Evolutionary conservation across 2,329 filamentous ascomycete species (phyloP), one percentile per base, ranked within the genome.

Genomic region (Hypoxylon sp.): DNA sequence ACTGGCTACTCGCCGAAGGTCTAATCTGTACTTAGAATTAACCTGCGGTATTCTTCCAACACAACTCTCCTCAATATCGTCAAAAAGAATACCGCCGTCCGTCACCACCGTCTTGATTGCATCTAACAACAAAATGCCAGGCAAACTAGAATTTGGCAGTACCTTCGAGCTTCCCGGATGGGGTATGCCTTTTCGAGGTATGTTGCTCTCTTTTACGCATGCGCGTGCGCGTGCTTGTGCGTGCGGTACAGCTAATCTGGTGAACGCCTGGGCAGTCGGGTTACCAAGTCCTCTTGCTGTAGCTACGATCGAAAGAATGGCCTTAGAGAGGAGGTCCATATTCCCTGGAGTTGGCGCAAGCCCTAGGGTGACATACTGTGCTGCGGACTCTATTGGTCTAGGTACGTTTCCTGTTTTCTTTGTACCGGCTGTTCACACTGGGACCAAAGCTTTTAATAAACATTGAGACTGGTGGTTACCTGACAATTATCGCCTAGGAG

Each of bases 11-110:
- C 17, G 50, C 20, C 33, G 11, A 54, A 20, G 25, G 25, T 17
- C 27, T 20, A 33, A 50, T 31, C 17, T 54, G 50, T 54, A 54
- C 17, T 54, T 54, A 50, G 46, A 49, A 25, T 27, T 25, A 50
- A 33, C n/a, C n/a, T 10, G 27, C 17, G 14, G 48, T 33, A 17
- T 31, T n/a, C 14, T 50, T 17, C 27, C 25, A 50, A 50, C 48
- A 27, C 25, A 30, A 13, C 25, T 30, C 25, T n/a, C 25, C 25
- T 27, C 22, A 49, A n/a, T 17, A 31, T 49, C 25, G 13, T 49
- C 25, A 13, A n/a, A 49, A 49, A 31, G 7, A 6, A 25, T 25
- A 48, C 25, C 44, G 20, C 22, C 44, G 22, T 3, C 11, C 33
- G 13, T 37, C 11, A 37, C n/a, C 3, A 33, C 48, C 27, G 7